Percentiles rank a stretch among this genome's conserved stretches.
Conservation (phyloP, 495 filamentous ascomycete genomes). For the Bacidia rubella region DNA sequence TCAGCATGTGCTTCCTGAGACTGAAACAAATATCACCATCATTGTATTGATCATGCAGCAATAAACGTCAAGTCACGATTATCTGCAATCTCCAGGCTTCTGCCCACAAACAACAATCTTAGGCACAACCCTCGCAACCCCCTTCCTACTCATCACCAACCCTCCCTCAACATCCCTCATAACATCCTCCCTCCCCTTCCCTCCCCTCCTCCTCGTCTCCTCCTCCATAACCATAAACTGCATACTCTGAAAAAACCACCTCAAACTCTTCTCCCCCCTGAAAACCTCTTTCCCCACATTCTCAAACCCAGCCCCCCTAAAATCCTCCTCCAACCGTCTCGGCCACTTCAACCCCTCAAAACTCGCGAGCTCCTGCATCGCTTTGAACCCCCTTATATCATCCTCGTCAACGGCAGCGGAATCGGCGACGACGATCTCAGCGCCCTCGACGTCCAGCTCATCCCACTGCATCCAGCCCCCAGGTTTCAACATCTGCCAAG, state of each 20-base stretch:
- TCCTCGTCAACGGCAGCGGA: not conserved
- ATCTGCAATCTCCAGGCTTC: too few relatives aligned
- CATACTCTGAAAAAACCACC: not conserved
- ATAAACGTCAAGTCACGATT: too few relatives aligned
- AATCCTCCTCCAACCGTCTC: not conserved
- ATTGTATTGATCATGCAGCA: too few relatives aligned
- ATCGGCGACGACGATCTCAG: not conserved
- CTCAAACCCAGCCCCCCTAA: not conserved
- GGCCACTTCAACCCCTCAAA: not conserved
- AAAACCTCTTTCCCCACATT: not conserved
- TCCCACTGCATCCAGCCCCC: slow-evolving; percentile 31
- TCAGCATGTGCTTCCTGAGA: too few relatives aligned
- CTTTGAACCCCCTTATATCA: not conserved
- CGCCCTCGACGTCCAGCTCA: slow-evolving; percentile 13
- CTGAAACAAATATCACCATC: too few relatives aligned
- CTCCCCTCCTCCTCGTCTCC: not conserved
- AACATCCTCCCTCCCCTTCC: not conserved
- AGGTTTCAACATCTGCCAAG: slow-evolving; percentile 22
- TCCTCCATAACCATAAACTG: not conserved
- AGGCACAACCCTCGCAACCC: not conserved
- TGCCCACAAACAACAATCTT: not conserved
- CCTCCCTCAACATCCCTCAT: not conserved
- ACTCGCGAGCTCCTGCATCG: not conserved
- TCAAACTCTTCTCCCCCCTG: not conserved
- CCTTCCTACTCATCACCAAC: not conserved